Percentiles rank a stretch among this genome's conserved stretches.
phyloP scores from a whole-genome alignment of 2,329 filamentous ascomycete species.

The Sporothrix brasiliensis region DNA sequence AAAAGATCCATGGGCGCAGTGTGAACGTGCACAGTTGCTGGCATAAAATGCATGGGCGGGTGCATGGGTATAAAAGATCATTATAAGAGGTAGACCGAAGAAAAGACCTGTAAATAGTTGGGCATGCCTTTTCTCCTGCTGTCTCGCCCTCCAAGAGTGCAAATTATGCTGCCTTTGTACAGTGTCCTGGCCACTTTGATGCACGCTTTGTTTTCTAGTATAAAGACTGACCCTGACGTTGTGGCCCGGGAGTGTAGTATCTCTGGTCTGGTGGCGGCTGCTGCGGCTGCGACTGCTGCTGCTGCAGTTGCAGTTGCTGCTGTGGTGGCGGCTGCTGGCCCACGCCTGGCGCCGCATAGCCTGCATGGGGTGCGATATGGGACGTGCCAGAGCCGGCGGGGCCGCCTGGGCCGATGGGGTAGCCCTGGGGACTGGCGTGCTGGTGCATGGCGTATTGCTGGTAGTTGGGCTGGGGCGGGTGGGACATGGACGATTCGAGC shows the following conservation, averaged over 20 bases:
- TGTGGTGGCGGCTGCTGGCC: slow-evolving; percentile 43
- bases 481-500: slow-evolving; percentile 95
- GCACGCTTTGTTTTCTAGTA: slow-evolving; percentile 18
- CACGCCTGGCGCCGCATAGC: slow-evolving; percentile 48
- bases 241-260: slow-evolving; percentile 67
- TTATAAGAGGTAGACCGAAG: slow-evolving; percentile 7
- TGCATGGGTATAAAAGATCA: neutral
- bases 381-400: slow-evolving; percentile 36
- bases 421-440: slow-evolving; percentile 51
- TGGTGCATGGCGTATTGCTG: slow-evolving; percentile 66
- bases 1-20: neutral
- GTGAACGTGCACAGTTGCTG: neutral
- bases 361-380: slow-evolving; percentile 39
- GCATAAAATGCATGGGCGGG: neutral
- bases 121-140: slow-evolving; percentile 18
- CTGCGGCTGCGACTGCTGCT: neutral
- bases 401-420: slow-evolving; percentile 46
- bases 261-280: slow-evolving; percentile 56
- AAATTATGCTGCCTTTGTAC: neutral
- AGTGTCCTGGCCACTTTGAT: neutral
- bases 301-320: slow-evolving; percentile 31
- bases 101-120: neutral
- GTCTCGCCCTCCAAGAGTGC: neutral
- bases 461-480: slow-evolving; percentile 79
- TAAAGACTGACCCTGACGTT: slow-evolving; percentile 39